Base-by-base conservation (phyloP, 352 stramenopile species). In the Phytophthora syringae region DNA sequence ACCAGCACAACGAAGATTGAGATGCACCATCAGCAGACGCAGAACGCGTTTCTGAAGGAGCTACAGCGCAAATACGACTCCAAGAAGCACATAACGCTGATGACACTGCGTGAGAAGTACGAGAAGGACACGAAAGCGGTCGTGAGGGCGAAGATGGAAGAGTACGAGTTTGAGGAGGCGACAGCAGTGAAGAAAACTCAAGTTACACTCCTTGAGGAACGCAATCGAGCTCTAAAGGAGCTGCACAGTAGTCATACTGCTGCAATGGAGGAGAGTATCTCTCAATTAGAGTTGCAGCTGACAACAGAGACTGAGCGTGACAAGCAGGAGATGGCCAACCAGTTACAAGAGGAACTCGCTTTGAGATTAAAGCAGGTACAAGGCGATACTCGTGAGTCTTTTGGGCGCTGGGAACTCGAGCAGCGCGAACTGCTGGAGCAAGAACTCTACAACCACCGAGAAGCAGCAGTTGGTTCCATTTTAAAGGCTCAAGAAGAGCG, bases 11-110 rank as follows among this genome's bases (percentile, higher is more conserved):
- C 42, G 0, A 57, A 56, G 11, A 67, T 85, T 5, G 43, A 62
- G 7, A 32, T 73, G 22, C 77, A 89, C 36, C 71, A 86, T 16
- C 50, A 70, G 2, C 40, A 66, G 25, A 70, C 67, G 39, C 78
- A 85, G 47, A 27, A 25, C 0, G 12, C 50, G 10, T 82, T 84
- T 27, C 45, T 90, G 36, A 72, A 80, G 48, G 79, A 90, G 20
- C 62, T 90, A 27, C 73, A 82, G 56, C 80, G 78, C 42, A 86
- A 87, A 57, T 90, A 82, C 34, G 76, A 86, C 39, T 89, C 80
- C 7, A 88, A 84, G 53, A 86, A 88, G 52, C 76, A 82, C 27
- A 68, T 89, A 69, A 55, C 69, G 25, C 48, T 90, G 3, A 62
- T 89, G 39, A 43, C 53, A 10, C 39, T 89, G 25, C 77, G 75